phyloP scores from a whole-genome alignment of 1,139 yeast genomes.

The Saccharomycopsis hybrid region DNA sequence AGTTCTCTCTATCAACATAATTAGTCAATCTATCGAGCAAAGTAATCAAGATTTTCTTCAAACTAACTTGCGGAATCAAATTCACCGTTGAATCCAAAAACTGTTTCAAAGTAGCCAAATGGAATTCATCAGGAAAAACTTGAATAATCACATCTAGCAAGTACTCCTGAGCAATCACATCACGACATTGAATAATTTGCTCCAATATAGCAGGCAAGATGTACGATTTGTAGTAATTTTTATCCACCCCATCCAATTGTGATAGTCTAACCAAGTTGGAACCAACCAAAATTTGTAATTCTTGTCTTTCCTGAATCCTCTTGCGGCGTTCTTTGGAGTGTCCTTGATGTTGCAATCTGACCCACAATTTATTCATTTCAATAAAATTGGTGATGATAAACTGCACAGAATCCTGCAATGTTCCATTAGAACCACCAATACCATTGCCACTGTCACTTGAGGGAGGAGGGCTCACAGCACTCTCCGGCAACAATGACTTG shows the following conservation, averaged over 20 bases:
- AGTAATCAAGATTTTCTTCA: conserved; percentile 60
- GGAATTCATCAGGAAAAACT: conserved; percentile 92
- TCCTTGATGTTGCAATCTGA: conserved; percentile 91
- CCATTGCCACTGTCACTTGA: too few relatives aligned
- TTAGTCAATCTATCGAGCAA: conserved; percentile 70
- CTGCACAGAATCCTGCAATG: conserved; percentile 50
- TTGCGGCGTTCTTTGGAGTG: conserved; percentile 76
- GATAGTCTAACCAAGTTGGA: conserved; percentile 85
- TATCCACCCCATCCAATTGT: conserved; percentile 75
- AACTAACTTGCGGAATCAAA: conserved; percentile 63
- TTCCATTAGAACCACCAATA: conserved; percentile 17
- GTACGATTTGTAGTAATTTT: conserved; percentile 49
- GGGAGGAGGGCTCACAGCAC: too few relatives aligned
- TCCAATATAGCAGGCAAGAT: conserved; percentile 80
- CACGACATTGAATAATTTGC: conserved; percentile 89
- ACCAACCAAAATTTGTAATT: conserved; percentile 86
- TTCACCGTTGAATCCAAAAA: conserved; percentile 62
- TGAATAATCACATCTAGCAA: conserved; percentile 85
- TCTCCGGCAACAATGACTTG: conserved; percentile 55
- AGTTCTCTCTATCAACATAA: conserved; percentile 38
- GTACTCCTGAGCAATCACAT: conserved; percentile 87
- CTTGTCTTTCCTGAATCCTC: conserved; percentile 75
- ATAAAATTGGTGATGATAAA: conserved; percentile 82
- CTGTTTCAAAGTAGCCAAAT: conserved; percentile 62
- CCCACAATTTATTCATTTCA: conserved; percentile 98